Conservation (phyloP, 306 rosid species). For the Trifolium dubium region DNA sequence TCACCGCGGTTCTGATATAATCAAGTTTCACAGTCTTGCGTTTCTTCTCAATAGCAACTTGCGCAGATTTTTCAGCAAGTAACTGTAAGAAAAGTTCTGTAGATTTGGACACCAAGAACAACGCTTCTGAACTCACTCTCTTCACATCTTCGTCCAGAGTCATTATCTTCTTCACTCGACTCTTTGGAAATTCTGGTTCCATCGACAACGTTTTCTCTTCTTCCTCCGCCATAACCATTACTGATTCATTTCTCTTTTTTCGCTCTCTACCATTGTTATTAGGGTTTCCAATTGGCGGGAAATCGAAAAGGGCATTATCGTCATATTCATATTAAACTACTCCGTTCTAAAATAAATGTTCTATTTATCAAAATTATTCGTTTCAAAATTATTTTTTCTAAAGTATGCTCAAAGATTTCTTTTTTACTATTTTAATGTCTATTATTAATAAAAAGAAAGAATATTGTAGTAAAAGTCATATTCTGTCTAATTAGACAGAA, state of each 20-base stretch:
- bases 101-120: conserved; percentile 69
- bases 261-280: background rate
- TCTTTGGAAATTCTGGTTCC: conserved; percentile 62
- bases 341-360: too few relatives aligned
- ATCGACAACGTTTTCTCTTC: conserved; percentile 39
- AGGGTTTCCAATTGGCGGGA: conserved; percentile 61
- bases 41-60: conserved; percentile 67
- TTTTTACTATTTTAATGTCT: too few relatives aligned
- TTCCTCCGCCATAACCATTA: conserved; percentile 50
- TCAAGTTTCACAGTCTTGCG: conserved; percentile 83
- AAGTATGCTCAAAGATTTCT: too few relatives aligned
- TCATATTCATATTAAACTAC: background rate
- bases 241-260: background rate
- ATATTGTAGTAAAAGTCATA: too few relatives aligned
- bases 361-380: too few relatives aligned
- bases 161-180: conserved; percentile 82
- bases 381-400: too few relatives aligned
- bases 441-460: too few relatives aligned
- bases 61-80: conserved; percentile 75
- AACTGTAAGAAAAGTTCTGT: conserved; percentile 76
- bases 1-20: conserved; percentile 64
- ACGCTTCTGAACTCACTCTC: conserved; percentile 75
- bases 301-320: conserved; percentile 4
- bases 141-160: conserved; percentile 69
- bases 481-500: too few relatives aligned